Percentiles rank a stretch among this genome's conserved stretches.
Evolutionary conservation across 129 eudicot genomes (phyloP).

Genomic region (sunflower (Helianthus annuus)): HanXRQr2.0-SUNRISE NC_035435.2:139778060-139778559

Average conservation of each 20-base stretch:
- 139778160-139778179: neutral
- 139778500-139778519: constrained; percentile 60
- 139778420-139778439: constrained; percentile 21
- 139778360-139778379: constrained; percentile 50
- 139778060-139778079: constrained; percentile 22
- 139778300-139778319: neutral
- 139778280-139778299: constrained; percentile 3
- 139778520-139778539: constrained; percentile 25
- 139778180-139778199: constrained; percentile 18
- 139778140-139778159: constrained; percentile 4
- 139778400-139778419: constrained; percentile 27
- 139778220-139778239: neutral
- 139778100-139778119: constrained; percentile 25
- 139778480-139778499: constrained; percentile 55
- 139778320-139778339: neutral
- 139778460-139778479: constrained; percentile 19
- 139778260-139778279: neutral
- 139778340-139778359: constrained; percentile 40
- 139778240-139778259: neutral
- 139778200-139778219: neutral
- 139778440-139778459: constrained; percentile 28
- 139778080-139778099: constrained; percentile 32
- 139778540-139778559: constrained; percentile 26
- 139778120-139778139: neutral
- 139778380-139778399: constrained; percentile 32